Evolutionary conservation across 495 filamentous ascomycete genomes (phyloP).

Genomic region (Aspergillus baeticus): DNA sequence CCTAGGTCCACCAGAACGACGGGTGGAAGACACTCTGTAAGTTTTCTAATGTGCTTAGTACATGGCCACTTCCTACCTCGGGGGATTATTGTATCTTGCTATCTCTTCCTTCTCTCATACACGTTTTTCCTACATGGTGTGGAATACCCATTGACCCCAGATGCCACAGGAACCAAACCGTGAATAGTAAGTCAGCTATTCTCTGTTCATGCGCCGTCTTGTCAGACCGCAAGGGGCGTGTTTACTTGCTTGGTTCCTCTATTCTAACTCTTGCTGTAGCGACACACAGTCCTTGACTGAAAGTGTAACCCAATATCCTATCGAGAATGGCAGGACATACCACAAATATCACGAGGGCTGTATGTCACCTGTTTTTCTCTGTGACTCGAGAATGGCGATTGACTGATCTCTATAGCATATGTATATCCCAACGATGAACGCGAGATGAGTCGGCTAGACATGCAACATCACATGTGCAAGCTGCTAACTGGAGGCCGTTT

Average conservation of each 20-base stretch:
- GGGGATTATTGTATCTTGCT: neutral
- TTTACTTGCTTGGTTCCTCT: too few relatives aligned
- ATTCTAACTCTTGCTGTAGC: conserved; percentile 17
- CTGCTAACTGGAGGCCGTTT: conserved; percentile 49
- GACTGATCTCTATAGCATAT: conserved; percentile 40
- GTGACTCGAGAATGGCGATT: neutral
- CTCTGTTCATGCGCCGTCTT: neutral
- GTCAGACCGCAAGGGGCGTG: too few relatives aligned
- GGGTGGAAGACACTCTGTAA: conserved; percentile 20
- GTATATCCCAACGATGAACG: conserved; percentile 58
- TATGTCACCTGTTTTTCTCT: conserved; percentile 28
- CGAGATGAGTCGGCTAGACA: conserved; percentile 54
- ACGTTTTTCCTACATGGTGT: neutral
- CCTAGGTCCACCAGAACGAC: conserved; percentile 15
- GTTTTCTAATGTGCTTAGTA: neutral
- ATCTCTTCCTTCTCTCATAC: neutral
- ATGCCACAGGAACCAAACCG: conserved; percentile 22
- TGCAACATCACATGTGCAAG: conserved; percentile 62
- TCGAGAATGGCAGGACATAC: conserved; percentile 57
- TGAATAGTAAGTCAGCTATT: conserved; percentile 21
- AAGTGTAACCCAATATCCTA: conserved; percentile 50
- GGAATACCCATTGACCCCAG: conserved; percentile 21
- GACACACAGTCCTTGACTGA: conserved; percentile 51
- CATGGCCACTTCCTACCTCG: neutral
- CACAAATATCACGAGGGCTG: conserved; percentile 57